Evolutionary conservation across 1,139 yeast species (phyloP).

Genomic region (Saccharomyces hybrid): DNA sequence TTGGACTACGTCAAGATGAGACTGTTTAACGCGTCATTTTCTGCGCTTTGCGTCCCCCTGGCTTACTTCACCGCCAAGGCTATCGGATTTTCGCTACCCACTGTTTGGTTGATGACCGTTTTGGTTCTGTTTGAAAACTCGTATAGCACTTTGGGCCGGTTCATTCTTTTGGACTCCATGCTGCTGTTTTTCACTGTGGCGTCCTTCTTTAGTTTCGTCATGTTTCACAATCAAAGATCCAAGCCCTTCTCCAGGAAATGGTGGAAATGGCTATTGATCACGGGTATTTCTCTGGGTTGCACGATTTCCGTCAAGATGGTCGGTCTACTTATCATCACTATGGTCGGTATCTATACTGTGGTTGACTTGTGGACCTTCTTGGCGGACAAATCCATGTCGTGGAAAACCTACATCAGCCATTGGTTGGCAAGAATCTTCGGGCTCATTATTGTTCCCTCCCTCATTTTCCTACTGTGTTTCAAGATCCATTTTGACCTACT

Average conservation of each 20-base stretch:
- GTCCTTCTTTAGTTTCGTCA: conserved; percentile 67
- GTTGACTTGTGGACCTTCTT: conserved; percentile 66
- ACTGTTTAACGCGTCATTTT: conserved; percentile 83
- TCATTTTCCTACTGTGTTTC: conserved; percentile 57
- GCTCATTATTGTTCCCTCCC: conserved; percentile 53
- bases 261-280: conserved; percentile 86
- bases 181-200: conserved; percentile 83
- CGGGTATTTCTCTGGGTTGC: conserved; percentile 72
- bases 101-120: conserved; percentile 82
- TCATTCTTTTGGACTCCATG: conserved; percentile 94
- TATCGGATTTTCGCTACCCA: conserved; percentile 68
- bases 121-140: conserved; percentile 84
- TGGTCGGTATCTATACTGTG: conserved; percentile 70
- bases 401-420: conserved; percentile 47
- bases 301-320: conserved; percentile 83
- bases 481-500: conserved; percentile 68
- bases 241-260: conserved; percentile 66
- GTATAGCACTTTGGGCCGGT: conserved; percentile 82
- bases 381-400: conserved; percentile 48
- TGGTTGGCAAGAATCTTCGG: conserved; percentile 60
- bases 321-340: conserved; percentile 65
- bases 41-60: conserved; percentile 83
- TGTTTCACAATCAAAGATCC: conserved; percentile 68
- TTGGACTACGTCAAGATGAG: conserved; percentile 89
- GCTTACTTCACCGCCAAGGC: conserved; percentile 90